Conservation (phyloP, 2,329 filamentous ascomycete species). For the Tolypocladium sp. region DNA sequence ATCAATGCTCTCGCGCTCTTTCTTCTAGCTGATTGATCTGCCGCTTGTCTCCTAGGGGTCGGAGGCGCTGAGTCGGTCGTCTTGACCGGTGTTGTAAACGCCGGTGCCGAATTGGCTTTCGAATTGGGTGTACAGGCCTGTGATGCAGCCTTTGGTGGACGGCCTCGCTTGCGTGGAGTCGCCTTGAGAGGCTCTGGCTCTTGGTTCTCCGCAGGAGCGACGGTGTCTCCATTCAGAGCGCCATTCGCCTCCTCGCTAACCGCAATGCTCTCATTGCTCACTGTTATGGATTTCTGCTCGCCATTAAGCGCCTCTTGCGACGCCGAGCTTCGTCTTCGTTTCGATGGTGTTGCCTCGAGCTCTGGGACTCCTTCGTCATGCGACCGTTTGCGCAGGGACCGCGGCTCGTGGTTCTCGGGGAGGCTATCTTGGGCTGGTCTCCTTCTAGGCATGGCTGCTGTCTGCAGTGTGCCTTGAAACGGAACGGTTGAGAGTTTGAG, state of each 20-base stretch:
- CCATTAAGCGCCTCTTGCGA: background rate
- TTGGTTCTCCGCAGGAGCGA: background rate
- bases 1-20: conserved; percentile 76
- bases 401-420: background rate
- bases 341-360: conserved; percentile 19
- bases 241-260: background rate
- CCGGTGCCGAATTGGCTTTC: conserved; percentile 20
- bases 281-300: background rate
- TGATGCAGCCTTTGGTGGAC: conserved; percentile 17
- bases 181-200: conserved; percentile 9
- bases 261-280: background rate
- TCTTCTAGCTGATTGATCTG: conserved; percentile 75
- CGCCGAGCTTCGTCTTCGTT: conserved; percentile 18
- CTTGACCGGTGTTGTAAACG: conserved; percentile 30
- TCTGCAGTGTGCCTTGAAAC: background rate
- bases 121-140: conserved; percentile 26
- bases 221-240: background rate
- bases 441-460: conserved; percentile 4
- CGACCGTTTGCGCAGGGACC: conserved; percentile 10
- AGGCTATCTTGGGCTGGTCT: background rate
- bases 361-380: conserved; percentile 17
- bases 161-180: conserved; percentile 20
- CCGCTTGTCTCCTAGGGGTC: conserved; percentile 60
- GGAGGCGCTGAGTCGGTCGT: conserved; percentile 21
- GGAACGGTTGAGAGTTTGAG: background rate